Evolutionary conservation across 495 filamentous ascomycete genomes (phyloP), one percentile per base, ranked within the genome.

Genomic region (Penicillium arizonense): DNA sequence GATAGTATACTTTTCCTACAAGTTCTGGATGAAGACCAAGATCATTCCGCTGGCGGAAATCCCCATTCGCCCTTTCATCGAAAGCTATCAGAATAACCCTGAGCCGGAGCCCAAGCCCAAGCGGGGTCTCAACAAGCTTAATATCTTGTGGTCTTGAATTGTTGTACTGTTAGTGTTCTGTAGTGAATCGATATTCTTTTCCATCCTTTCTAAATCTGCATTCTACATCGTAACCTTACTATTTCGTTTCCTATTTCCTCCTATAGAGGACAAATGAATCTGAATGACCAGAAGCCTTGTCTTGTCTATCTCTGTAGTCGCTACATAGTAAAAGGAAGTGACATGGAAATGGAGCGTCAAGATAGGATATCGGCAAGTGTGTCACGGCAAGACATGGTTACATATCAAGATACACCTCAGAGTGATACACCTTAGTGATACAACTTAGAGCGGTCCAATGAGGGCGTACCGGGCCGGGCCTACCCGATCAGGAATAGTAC

Each of bases 1-100:
- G 0, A 55, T 64, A 2, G 73, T 83, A 5, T 84, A 79, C 47
- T 57, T 80, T 30, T 72, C 67, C 7, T 86, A 75, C 70, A 85
- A 86, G 50, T 57, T 74, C n/a, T 59, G 63, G 41, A 78, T 72
- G 54, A 82, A 75, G 58, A 84, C 81, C 0, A 78, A 73, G 57
- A 68, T 86, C 24, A 62, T 79, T 30, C 68, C 76, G 0, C 67
- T 83, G 39, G 71, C 73, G 47, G 70, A 78, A 14, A 79, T 86
- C 11, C 64, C 64, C 6, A 62, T 67, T 50, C 58, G 62, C 9
- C 53, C 53, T 9, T 64, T 62, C 33, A 64, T 67, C 23, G 58
- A 65, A 33, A 50, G 53, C 20, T 59, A 41, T 26, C 43, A 43
- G 28, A 44, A 59, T 12, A 64, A 67, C 21, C 63, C 63, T 5